These are phyloP conservation scores for Sphagnum contortum DNA, from an alignment of 225 moss, liverwort and hornwort species.

Conservation along the genomic window DNA sequence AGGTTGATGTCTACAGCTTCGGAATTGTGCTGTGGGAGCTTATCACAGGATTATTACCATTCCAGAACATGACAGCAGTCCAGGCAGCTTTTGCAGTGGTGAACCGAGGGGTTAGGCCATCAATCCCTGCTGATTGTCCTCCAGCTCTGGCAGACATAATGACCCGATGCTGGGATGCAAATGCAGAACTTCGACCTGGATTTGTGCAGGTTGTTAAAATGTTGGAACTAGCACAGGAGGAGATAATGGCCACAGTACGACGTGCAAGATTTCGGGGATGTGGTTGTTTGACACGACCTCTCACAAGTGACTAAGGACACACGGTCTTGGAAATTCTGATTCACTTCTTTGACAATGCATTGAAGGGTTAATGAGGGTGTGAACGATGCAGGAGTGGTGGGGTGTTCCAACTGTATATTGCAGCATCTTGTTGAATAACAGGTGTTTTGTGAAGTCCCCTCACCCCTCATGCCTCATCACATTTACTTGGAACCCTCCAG, in stretches of 20 bases:
- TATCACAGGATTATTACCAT: constrained; percentile 84
- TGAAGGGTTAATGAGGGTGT: constrained; percentile 11
- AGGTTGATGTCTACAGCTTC: constrained; percentile 99
- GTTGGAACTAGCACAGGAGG: constrained; percentile 93
- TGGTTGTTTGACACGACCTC: constrained; percentile 80
- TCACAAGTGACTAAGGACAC: constrained; percentile 68
- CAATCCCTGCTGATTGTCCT: constrained; percentile 73
- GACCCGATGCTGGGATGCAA: constrained; percentile 97
- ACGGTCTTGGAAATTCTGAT: constrained; percentile 10
- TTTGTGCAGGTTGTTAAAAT: constrained; percentile 86
- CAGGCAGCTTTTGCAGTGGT: constrained; percentile 99
- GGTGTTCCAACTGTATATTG: constrained; percentile 59
- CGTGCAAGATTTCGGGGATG: constrained; percentile 92
- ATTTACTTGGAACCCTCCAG: constrained; percentile 2
- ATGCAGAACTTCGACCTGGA: constrained; percentile 77
- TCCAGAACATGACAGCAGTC: constrained; percentile 97
- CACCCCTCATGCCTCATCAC: constrained; percentile 12
- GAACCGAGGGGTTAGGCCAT: constrained; percentile 85
- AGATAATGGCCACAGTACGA: constrained; percentile 76
- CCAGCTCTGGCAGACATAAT: constrained; percentile 83
- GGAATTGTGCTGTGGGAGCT: constrained; percentile 99
- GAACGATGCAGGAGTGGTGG: constrained; percentile 8
- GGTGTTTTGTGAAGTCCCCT: constrained; percentile 34
- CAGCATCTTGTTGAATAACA: constrained; percentile 55
- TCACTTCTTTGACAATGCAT: constrained; percentile 10